Base-by-base conservation (phyloP, 129 eudicot genomes). In the Gnaphalium uliginosum region DNA sequence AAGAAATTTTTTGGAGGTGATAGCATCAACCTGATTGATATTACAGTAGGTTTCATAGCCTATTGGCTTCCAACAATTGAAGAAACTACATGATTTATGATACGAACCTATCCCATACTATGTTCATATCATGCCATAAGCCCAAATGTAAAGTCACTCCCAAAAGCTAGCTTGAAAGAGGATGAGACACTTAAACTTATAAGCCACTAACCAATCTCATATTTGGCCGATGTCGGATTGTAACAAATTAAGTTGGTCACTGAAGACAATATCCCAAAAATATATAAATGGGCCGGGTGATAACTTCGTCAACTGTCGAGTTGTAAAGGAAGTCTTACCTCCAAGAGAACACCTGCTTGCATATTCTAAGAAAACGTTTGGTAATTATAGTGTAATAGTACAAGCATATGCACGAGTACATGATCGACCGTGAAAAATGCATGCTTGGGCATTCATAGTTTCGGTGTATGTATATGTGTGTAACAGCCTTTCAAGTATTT, bases 1-100 rank as follows among this genome's bases (percentile, higher is more conserved):
- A 67, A 41, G 0, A 79, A 41, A 69, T 79, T 74, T 22, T 79
- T 83, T 66, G 87, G 87, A 17, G 87, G 87, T 53, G 80, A 75
- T 25, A 71, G 17, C 57, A 74, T 83, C 9, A 69, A 74, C 21
- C 25, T 79, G 1, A 67, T 79, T 11, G 87, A 83, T 22, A 79
- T 83, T 59, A 54, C 62, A 21, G 78, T 71, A 27, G 27, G 6
- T 57, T 70, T 60, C 59, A 59, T 83, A 6, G 81, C 77, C 7
- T 82, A 77, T 57, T 77, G 82, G 86, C 77, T 57, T 43, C 76
- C 59, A 46, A 46, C 75, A 60, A 1, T 73, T 25, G 76, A 78
- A 61, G 76, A 78, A 58, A 67, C 66, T 1, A 64, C 51, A 0
- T 80, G 29, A n/a, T n/a, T n/a, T n/a, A n/a, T n/a, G n/a, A n/a